Percentiles rank a stretch among this genome's conserved stretches.
Evolutionary conservation across 164 flowering plant genomes (phyloP).

Genomic region (Nymphaea thermarum): DNA sequence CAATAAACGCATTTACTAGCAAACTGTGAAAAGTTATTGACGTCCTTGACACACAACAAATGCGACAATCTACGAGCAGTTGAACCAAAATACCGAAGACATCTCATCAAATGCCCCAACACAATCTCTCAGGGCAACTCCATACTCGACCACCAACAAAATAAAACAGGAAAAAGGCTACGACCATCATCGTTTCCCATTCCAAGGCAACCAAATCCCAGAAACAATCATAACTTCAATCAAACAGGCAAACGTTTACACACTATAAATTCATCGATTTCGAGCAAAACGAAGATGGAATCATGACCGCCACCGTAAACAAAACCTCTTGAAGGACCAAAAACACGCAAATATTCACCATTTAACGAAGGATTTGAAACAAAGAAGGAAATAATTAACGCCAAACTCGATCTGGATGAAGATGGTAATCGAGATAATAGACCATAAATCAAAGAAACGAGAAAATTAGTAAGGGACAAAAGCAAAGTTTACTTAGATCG

Average conservation of each 20-base stretch:
- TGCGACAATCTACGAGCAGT: too few species aligned
- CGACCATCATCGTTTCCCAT: not conserved
- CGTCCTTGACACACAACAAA: too few species aligned
- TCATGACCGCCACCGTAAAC: not conserved
- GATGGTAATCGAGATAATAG: not conserved
- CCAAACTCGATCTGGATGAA: not conserved
- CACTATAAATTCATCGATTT: not conserved
- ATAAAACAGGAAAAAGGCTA: not conserved
- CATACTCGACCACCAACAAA: not conserved
- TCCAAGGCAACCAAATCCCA: not conserved
- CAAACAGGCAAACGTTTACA: too few species aligned
- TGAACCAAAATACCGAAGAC: not conserved
- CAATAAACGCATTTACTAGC: too few species aligned
- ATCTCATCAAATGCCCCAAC: not conserved
- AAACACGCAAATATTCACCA: not conserved
- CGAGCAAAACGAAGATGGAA: not conserved
- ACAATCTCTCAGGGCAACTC: not conserved
- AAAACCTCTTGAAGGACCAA: too few species aligned
- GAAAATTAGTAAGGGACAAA: not conserved
- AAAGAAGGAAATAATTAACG: not conserved
- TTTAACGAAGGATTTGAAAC: not conserved
- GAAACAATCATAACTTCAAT: too few species aligned
- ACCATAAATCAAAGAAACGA: not conserved
- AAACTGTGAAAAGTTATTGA: too few species aligned
- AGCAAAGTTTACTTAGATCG: not conserved